These are phyloP conservation scores for Collybia nuda DNA, from an alignment of 768 basidiomycete genomes.

Conservation along the genomic window DNA sequence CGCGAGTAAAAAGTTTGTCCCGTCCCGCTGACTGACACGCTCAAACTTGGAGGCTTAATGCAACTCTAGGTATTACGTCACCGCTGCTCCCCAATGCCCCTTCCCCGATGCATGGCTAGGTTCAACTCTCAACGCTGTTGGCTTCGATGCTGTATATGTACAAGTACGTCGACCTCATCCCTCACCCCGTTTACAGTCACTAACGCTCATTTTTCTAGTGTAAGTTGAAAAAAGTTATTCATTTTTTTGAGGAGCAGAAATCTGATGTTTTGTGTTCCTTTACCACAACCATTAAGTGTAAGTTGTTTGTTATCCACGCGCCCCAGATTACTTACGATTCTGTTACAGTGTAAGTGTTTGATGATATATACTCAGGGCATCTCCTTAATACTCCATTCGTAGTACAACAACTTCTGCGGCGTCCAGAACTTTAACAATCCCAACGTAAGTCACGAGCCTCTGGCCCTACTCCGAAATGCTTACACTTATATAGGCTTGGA, in stretches of 20 bases:
- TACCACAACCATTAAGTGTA: conserved; percentile 8
- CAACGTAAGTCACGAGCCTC: conserved; percentile 26
- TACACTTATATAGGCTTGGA: conserved; percentile 33
- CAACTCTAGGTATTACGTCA: conserved; percentile 48
- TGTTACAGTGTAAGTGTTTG: conserved; percentile 8
- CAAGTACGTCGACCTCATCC: conserved; percentile 44
- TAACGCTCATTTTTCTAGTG: conserved; percentile 2
- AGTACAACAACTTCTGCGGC: conserved; percentile 23
- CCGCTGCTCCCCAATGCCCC: conserved; percentile 55
- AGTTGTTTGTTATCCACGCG: neutral
- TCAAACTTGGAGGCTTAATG: neutral
- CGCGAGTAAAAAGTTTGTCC: conserved; percentile 47
- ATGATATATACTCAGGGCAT: neutral
- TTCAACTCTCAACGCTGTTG: conserved; percentile 51
- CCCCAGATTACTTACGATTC: neutral
- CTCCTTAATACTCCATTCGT: neutral
- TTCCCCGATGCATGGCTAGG: conserved; percentile 63
- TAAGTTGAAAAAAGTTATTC: conserved; percentile 1
- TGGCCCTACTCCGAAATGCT: neutral
- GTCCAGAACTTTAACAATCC: conserved; percentile 39
- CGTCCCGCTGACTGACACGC: too few relatives aligned
- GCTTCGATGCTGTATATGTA: conserved; percentile 67
- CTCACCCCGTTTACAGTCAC: neutral
- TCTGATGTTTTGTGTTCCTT: too few relatives aligned
- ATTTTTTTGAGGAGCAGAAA: neutral